Evolutionary conservation across 257 asterid species (phyloP).

Genomic region (Asclepias syriaca): DNA sequence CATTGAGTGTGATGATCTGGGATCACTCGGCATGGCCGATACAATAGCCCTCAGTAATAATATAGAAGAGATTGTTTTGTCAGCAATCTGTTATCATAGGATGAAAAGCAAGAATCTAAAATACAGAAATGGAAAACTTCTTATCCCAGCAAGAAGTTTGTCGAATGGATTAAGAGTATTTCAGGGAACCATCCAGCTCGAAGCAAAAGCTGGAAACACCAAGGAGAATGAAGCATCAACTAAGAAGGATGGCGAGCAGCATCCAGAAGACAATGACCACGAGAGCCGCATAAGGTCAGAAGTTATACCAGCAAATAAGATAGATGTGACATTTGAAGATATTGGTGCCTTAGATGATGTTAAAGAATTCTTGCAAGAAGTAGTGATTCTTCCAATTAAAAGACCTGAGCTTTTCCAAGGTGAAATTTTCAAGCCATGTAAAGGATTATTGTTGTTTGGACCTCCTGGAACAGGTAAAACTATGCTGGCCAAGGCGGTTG

Average conservation of each 20-base stretch:
- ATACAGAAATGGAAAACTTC: constrained; percentile 83
- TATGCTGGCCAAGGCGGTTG: constrained; percentile 89
- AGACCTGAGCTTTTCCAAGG: constrained; percentile 88
- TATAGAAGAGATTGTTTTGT: constrained; percentile 79
- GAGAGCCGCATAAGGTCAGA: constrained; percentile 84
- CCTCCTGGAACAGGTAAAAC: constrained; percentile 96
- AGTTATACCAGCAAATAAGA: constrained; percentile 75
- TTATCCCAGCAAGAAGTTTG: constrained; percentile 67
- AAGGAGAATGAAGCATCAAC: constrained; percentile 19
- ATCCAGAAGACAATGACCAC: constrained; percentile 76
- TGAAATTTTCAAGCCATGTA: constrained; percentile 80
- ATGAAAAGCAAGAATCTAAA: constrained; percentile 60
- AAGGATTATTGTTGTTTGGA: constrained; percentile 81
- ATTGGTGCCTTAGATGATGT: constrained; percentile 80
- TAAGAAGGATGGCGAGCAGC: background rate
- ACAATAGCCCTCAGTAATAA: constrained; percentile 68
- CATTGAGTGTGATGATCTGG: constrained; percentile 72
- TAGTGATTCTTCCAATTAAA: constrained; percentile 79
- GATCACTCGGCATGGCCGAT: constrained; percentile 65
- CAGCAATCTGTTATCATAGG: constrained; percentile 82
- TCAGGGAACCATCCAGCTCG: constrained; percentile 52
- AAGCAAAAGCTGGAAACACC: constrained; percentile 39
- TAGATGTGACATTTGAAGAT: constrained; percentile 74
- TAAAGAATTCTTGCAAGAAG: constrained; percentile 77
- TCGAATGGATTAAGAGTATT: constrained; percentile 67